Base-by-base conservation (phyloP, 805 yeast genomes). In the Yamadazyma sp. region DNA sequence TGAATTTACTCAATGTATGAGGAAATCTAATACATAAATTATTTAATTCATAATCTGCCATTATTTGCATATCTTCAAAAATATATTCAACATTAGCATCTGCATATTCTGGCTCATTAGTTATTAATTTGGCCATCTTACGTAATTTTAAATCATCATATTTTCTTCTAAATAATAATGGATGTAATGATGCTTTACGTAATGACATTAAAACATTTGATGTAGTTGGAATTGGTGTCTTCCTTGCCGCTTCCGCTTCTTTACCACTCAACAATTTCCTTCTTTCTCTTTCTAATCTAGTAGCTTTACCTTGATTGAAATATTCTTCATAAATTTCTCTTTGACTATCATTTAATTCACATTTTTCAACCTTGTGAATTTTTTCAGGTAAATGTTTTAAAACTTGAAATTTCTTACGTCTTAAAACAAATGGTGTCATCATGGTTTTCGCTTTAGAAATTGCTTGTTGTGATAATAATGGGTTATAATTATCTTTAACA, bases 371-470 rank as follows among this genome's bases (percentile, higher is more conserved):
- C 29, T 62, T 63, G 39, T 82, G 86, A 36, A 67, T 62, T 54
- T 93, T 93, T 20, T 73, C 70, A 1, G 98, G 98, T 39, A 93
- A 67, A 55, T 93, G 91, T 53, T 85, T 78, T 58, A 93, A 72
- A 6, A 93, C 98, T 60, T 91, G 97, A 37, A 77, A 85, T 63
- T 93, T 93, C 55, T 82, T 82, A 56, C 99, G 79, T 60, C 99
- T 75, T 50, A 93, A 66, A 7, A 93, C 91, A 64, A 93, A 93
- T 4, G 99, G 99, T 2, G 94, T 84, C 98, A 93, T 91, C 97
- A 93, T 91, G 4, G 93, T 83, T 56, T 86, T 87, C 3, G 99
- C 99, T 53, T 88, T 85, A 22, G 80, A 73, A 43, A 93, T 88
- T 0, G 98, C 94, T 61, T 91, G 95, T 46, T 82, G 84, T 0